These are phyloP conservation scores for Moricandia arvensis DNA, from an alignment of 345 rosid genomes.

Conservation along the genomic window DNA sequence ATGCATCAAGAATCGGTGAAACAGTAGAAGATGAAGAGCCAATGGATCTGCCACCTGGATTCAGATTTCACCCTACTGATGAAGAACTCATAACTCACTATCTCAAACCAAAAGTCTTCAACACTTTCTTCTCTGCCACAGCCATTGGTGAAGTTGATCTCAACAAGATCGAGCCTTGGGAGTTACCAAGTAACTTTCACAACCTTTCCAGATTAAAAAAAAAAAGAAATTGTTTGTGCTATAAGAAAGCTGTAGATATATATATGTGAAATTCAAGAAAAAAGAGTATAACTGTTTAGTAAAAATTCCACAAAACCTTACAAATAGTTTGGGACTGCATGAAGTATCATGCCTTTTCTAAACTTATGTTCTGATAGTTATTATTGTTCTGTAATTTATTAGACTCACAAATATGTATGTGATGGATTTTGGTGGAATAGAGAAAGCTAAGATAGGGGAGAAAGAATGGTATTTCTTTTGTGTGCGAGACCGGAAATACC, in stretches of 20 bases:
- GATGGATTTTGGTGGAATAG: slow-evolving; percentile 7
- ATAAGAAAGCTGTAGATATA: background rate
- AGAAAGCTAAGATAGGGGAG: slow-evolving; percentile 41
- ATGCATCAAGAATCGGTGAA: slow-evolving; percentile 21
- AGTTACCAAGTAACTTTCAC: slow-evolving; percentile 62
- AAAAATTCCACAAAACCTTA: background rate
- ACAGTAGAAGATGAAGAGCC: slow-evolving; percentile 45
- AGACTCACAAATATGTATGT: background rate
- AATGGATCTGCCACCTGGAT: slow-evolving; percentile 82
- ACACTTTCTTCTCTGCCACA: slow-evolving; percentile 52
- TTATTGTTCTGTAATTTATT: background rate
- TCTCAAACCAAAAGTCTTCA: slow-evolving; percentile 61
- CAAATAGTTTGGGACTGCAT: background rate
- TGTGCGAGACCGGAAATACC: slow-evolving; percentile 73
- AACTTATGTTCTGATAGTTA: background rate
- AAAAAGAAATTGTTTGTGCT: background rate
- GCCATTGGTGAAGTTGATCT: slow-evolving; percentile 88
- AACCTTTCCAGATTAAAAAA: background rate
- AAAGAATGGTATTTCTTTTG: slow-evolving; percentile 83
- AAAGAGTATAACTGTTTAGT: background rate
- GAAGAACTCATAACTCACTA: slow-evolving; percentile 83
- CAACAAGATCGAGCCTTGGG: slow-evolving; percentile 97
- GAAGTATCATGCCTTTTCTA: background rate
- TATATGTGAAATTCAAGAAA: background rate
- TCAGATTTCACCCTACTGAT: slow-evolving; percentile 92